Conservation (phyloP, 345 rosid species). For the Corchorus capsularis region DNA sequence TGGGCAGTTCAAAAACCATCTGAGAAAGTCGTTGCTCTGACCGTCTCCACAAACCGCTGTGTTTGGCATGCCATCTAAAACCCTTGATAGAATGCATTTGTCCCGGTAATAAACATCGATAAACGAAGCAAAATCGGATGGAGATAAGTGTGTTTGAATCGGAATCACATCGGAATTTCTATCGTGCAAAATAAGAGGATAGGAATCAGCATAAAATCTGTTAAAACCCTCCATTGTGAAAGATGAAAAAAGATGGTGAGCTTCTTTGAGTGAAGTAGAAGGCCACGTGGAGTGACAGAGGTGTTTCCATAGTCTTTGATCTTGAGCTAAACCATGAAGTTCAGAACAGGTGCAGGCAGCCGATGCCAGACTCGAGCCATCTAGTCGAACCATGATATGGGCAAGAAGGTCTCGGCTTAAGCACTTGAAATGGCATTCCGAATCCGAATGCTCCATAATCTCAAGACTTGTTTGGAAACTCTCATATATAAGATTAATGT, state of each 20-base stretch:
- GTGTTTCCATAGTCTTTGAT: constrained; percentile 28
- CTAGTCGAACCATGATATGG: constrained; percentile 31
- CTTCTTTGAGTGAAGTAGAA: constrained; percentile 32
- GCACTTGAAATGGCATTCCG: constrained; percentile 16
- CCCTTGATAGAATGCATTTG: constrained; percentile 33
- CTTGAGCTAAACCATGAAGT: constrained; percentile 27
- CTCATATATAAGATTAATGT: no score
- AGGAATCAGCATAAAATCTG: constrained; percentile 38
- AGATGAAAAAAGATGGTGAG: constrained; percentile 4
- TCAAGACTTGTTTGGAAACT: no score
- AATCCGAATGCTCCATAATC: constrained; percentile 16
- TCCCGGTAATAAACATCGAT: constrained; percentile 34
- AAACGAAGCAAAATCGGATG: constrained; percentile 33
- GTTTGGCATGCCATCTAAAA: constrained; percentile 26
- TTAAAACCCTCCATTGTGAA: constrained; percentile 19
- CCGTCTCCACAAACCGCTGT: neutral
- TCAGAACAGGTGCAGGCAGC: constrained; percentile 36
- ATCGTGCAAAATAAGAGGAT: constrained; percentile 21
- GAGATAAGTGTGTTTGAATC: constrained; percentile 3
- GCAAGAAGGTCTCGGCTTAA: constrained; percentile 31
- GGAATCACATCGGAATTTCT: neutral
- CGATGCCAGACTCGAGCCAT: constrained; percentile 38
- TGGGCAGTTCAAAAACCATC: constrained; percentile 29
- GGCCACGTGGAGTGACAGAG: constrained; percentile 44
- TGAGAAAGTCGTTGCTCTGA: neutral